These are phyloP conservation scores for Anthracocystis walkeri DNA, from an alignment of 1,284 basidiomycete genomes.

Conservation along the genomic window DNA sequence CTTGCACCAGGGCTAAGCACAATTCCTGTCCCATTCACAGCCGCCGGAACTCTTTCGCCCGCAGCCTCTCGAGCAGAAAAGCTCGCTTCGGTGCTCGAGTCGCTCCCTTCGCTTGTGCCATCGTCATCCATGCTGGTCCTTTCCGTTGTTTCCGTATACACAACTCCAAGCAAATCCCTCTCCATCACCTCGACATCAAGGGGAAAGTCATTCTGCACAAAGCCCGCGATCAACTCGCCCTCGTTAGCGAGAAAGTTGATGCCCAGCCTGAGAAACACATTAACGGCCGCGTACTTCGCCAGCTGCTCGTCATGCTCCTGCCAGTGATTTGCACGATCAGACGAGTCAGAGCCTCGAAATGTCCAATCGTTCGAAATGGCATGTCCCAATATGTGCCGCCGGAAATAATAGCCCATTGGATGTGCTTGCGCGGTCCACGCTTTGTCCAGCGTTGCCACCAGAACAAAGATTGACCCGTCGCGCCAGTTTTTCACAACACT, in stretches of 20 bases:
- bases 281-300: slow-evolving; percentile 46
- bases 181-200: slow-evolving; percentile 41
- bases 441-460: not conserved
- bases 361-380: slow-evolving; percentile 35
- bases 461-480: slow-evolving; percentile 15
- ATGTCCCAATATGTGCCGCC: slow-evolving; percentile 8
- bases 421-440: not conserved
- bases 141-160: not conserved
- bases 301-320: slow-evolving; percentile 42
- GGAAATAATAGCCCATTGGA: not conserved
- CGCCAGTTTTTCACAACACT: slow-evolving; percentile 18
- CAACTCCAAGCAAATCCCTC: slow-evolving; percentile 29
- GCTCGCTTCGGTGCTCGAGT: slow-evolving; percentile 27
- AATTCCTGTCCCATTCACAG: not conserved
- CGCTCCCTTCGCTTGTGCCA: slow-evolving; percentile 23
- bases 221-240: slow-evolving; percentile 41
- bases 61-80: slow-evolving; percentile 16
- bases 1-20: slow-evolving; percentile 17
- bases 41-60: not conserved
- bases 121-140: slow-evolving; percentile 7
- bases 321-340: slow-evolving; percentile 27
- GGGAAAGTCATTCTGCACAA: slow-evolving; percentile 43
- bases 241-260: slow-evolving; percentile 24
- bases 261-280: slow-evolving; percentile 42
- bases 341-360: not conserved